Base-by-base conservation (phyloP, 2,329 filamentous ascomycete genomes). In the Pseudonectria buxi region DNA sequence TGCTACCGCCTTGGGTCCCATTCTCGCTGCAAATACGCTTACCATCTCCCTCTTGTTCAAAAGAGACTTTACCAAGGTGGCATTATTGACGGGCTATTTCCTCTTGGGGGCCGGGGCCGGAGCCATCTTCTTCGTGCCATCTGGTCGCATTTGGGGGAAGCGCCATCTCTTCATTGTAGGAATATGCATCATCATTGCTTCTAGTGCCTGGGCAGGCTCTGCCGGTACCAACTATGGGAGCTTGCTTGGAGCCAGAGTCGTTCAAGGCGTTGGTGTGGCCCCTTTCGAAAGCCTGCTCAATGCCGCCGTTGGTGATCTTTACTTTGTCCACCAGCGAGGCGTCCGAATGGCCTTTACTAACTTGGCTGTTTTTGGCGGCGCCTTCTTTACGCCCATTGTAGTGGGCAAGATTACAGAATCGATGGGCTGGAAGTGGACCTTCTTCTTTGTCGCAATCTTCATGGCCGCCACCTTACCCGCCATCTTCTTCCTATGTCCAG, bases 201-300 rank as follows among this genome's bases (percentile, higher is more conserved):
- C 82, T 38, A 85, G 80, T 46, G 76, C 74, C 6, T 95, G 89
- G 89, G 88, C 77, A 15, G 86, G 86, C 22, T 76, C 72, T 0
- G 78, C 76, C 12, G 72, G 75, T 10, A 70, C 67, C 26, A 78
- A 78, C 57, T 92, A 94, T 58, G 68, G 64, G 12, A 86, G 78
- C 52, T 68, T 95, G 41, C 56, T 92, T 4, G 86, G 79, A 63
- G 83, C 90, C 10, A 73, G 90, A 10, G 74, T 94, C 33, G 76
- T 94, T 37, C 90, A 95, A 60, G 90, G 90, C 14, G 73, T 95
- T 28, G 88, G 83, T 0, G 72, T 88, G 13, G 88, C 88, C 7
- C 89, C 90, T 0, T 95, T 92, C 47, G 90, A 96, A 62, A 85
- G 86, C 1, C 67, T 95, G 15, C 82, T 95, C 39, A 95, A 94